These are phyloP conservation scores for Aspergillus uvarum DNA, from an alignment of 2,329 filamentous ascomycete genomes.

Conservation along the genomic window DNA sequence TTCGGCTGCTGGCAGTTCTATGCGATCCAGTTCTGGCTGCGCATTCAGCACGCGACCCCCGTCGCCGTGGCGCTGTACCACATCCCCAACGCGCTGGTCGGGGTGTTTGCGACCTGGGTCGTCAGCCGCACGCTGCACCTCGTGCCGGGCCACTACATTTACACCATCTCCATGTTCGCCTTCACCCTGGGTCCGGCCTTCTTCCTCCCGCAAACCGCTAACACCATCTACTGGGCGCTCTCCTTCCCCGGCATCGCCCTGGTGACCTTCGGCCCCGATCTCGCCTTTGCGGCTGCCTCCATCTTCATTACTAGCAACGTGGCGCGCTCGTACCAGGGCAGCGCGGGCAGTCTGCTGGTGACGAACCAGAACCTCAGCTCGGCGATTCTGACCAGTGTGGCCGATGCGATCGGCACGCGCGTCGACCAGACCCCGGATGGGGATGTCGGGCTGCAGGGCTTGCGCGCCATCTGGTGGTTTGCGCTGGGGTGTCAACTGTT, in stretches of 20 bases:
- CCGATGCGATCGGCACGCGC: slow-evolving; percentile 39
- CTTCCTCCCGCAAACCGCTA: slow-evolving; percentile 43
- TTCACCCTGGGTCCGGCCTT: slow-evolving; percentile 42
- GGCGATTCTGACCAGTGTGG: slow-evolving; percentile 41
- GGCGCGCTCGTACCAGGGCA: slow-evolving; percentile 48
- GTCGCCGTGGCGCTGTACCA: slow-evolving; percentile 47
- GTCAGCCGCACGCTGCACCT: slow-evolving; percentile 49
- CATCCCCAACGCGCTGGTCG: slow-evolving; percentile 48
- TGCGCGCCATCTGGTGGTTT: slow-evolving; percentile 46
- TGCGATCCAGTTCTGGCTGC: slow-evolving; percentile 42
- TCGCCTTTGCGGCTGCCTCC: slow-evolving; percentile 50
- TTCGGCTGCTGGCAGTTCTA: slow-evolving; percentile 45
- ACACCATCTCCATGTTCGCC: slow-evolving; percentile 45
- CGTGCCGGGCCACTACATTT: slow-evolving; percentile 49
- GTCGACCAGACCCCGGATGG: slow-evolving; percentile 25
- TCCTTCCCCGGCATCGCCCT: slow-evolving; percentile 47
- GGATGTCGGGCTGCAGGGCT: slow-evolving; percentile 33
- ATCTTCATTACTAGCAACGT: slow-evolving; percentile 52
- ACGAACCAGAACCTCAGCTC: slow-evolving; percentile 50
- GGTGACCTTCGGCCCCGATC: slow-evolving; percentile 50
- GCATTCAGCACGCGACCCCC: slow-evolving; percentile 40
- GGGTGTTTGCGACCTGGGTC: slow-evolving; percentile 48
- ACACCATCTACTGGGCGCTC: slow-evolving; percentile 47
- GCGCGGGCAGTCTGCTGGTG: slow-evolving; percentile 48
- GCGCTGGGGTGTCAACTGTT: slow-evolving; percentile 37